Evolutionary conservation across 2,329 filamentous ascomycete genomes (phyloP), one percentile per base, ranked within the genome.

Genomic region (Fusarium armeniacum): DNA sequence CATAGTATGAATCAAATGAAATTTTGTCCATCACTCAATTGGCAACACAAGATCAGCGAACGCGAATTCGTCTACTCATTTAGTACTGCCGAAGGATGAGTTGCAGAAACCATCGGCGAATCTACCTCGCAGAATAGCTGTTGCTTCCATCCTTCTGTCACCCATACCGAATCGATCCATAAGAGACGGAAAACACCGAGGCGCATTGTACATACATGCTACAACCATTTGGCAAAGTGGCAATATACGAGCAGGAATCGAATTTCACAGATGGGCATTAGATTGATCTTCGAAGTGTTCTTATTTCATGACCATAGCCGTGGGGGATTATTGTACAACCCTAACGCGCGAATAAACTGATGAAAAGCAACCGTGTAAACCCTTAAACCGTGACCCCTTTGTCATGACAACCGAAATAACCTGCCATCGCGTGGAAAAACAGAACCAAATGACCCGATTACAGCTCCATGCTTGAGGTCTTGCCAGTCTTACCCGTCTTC

Each of bases 401-500:
- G 91, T 91, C 90, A 91, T 93, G 89, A 89, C 91, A 90, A 89
- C 87, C 90, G 85, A 88, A 87, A 85, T 85, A 85, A 83, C 83
- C 86, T 85, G 87, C 83, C 85, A 83, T 83, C 77, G 77, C 78
- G 81, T 84, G 84, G 83, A 85, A 82, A 85, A 65, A 83, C 82
- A 83, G 84, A 85, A 83, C 73, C 76, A 76, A 77, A 80, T 68
- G 63, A 78, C 71, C 71, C 76, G 77, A 85, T 88, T 93, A 98
- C 86, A 98, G 88, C 88, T 98, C 94, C 86, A 97, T 94, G 86
- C 93, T 97, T 77, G 90, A 87, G 81, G 90, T 91, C 91, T 97
- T 97, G 85, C 92, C 93, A 81, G 88, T 87, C 92, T 98, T 98
- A 82, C 90, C 88, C 62, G 96, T 97, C 93, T 98, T 98, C 94